Evolutionary conservation across 2,329 filamentous ascomycete genomes (phyloP).

Genomic region (Epichloe gansuensis): DNA sequence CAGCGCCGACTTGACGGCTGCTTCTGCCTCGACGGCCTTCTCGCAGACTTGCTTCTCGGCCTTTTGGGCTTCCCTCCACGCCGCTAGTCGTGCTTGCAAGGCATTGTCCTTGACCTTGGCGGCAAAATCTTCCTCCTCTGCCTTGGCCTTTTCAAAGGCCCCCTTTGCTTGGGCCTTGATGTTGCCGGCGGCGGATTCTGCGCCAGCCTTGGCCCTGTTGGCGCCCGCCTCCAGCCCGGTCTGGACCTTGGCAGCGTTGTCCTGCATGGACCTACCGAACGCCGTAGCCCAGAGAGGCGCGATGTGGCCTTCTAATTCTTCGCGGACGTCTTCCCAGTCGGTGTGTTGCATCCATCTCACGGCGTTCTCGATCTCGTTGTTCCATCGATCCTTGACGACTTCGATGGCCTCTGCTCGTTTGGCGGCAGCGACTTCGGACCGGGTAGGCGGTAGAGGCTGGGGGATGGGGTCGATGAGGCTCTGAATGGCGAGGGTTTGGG

Average conservation of each 20-base stretch:
- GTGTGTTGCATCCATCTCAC: slow-evolving; percentile 53
- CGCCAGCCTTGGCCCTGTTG: slow-evolving; percentile 18
- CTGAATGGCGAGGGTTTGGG: slow-evolving; percentile 42
- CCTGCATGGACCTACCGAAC: slow-evolving; percentile 21
- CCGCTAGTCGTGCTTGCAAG: slow-evolving; percentile 15
- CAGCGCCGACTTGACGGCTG: slow-evolving; percentile 25
- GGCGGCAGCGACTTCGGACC: slow-evolving; percentile 36
- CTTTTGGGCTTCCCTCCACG: slow-evolving; percentile 13
- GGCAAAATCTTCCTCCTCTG: slow-evolving; percentile 15
- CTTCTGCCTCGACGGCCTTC: slow-evolving; percentile 23
- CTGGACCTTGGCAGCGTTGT: slow-evolving; percentile 13
- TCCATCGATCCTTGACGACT: slow-evolving; percentile 65
- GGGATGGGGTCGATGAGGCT: slow-evolving; percentile 36
- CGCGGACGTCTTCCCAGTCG: slow-evolving; percentile 51
- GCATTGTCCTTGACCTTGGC: slow-evolving; percentile 15
- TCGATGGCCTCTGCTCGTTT: slow-evolving; percentile 47
- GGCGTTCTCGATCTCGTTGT: slow-evolving; percentile 55
- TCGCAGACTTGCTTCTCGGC: slow-evolving; percentile 13
- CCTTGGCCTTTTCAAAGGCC: slow-evolving; percentile 20
- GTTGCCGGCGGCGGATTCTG: slow-evolving; percentile 11
- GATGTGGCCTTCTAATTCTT: slow-evolving; percentile 39
- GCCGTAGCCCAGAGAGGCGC: slow-evolving; percentile 31
- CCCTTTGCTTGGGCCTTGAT: slow-evolving; percentile 24
- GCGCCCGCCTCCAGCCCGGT: slow-evolving; percentile 20
- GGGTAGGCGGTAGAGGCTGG: slow-evolving; percentile 33